A percentile compares a stretch with the other conserved stretches of the same genome.
phyloP scores from a whole-genome alignment of 352 stramenopile species.

The Phytophthora brassicae region DNA sequence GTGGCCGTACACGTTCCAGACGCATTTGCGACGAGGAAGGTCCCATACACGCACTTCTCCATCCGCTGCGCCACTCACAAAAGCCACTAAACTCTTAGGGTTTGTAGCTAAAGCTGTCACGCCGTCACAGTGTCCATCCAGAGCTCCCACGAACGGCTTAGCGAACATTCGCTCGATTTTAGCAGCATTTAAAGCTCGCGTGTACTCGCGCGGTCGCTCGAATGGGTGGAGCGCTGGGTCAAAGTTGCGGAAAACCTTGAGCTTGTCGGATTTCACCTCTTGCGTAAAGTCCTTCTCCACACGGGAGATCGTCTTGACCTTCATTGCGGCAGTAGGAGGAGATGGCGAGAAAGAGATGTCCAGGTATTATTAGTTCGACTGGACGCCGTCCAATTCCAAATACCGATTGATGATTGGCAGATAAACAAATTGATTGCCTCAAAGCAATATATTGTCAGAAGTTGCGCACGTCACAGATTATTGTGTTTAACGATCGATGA shows the following conservation, averaged over 20 bases:
- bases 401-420: slow-evolving; percentile 1
- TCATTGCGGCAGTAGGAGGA: slow-evolving; percentile 86
- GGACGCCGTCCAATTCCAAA: slow-evolving; percentile 24
- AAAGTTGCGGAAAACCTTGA: slow-evolving; percentile 96
- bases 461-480: too few relatives aligned
- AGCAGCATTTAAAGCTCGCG: slow-evolving; percentile 94
- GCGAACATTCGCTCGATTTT: slow-evolving; percentile 99
- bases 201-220: slow-evolving; percentile 94
- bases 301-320: slow-evolving; percentile 99
- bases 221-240: slow-evolving; percentile 95
- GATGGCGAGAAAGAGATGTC: too few relatives aligned
- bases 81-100: slow-evolving; percentile 88
- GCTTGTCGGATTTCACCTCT: slow-evolving; percentile 93
- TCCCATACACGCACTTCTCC: slow-evolving; percentile 98
- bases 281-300: slow-evolving; percentile 94
- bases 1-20: slow-evolving; percentile 94
- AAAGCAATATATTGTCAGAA: too few relatives aligned
- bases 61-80: slow-evolving; percentile 89
- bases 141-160: slow-evolving; percentile 96
- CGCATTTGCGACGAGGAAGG: slow-evolving; percentile 91
- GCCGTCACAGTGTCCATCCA: slow-evolving; percentile 97
- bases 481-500: too few relatives aligned
- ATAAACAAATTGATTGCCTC: too few relatives aligned
- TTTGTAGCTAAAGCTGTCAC: slow-evolving; percentile 93
- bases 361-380: slow-evolving; percentile 31